phyloP scores from a whole-genome alignment of 148 eudicot genomes.

The Fagopyrum esculentum region DNA sequence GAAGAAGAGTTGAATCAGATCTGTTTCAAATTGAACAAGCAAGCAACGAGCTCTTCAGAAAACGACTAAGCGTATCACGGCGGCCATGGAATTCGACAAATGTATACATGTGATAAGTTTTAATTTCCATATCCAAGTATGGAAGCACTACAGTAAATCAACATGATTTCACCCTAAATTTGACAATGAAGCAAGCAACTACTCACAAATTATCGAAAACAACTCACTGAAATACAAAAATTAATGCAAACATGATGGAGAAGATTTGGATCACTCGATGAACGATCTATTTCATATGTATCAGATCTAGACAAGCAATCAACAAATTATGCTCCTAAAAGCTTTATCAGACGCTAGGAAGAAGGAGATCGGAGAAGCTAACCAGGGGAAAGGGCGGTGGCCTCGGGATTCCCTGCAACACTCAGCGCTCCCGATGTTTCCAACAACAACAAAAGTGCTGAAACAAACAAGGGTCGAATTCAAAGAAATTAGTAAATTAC shows the following conservation, averaged over 20 bases:
- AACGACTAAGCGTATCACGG: neutral
- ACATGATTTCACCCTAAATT: neutral
- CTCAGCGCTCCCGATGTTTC: no score
- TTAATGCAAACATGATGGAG: neutral
- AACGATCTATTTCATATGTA: neutral
- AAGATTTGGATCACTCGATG: neutral
- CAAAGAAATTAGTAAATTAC: neutral
- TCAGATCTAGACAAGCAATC: conserved; percentile 1
- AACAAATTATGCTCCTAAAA: neutral
- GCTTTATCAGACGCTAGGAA: neutral
- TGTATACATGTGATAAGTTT: neutral
- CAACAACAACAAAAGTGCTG: neutral
- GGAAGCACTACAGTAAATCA: no score
- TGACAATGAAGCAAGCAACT: neutral
- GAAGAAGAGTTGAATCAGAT: no score
- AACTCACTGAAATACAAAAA: neutral
- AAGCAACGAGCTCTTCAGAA: neutral
- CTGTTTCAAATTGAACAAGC: neutral
- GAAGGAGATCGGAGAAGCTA: neutral
- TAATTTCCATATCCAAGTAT: neutral
- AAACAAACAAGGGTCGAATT: neutral
- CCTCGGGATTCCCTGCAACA: no score
- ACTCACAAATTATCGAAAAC: neutral
- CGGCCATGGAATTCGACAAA: neutral
- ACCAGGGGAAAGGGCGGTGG: neutral